These are phyloP conservation scores for Blastocystis hominis DNA, from an alignment of 352 stramenopile genomes.

Conservation along the genomic window DNA sequence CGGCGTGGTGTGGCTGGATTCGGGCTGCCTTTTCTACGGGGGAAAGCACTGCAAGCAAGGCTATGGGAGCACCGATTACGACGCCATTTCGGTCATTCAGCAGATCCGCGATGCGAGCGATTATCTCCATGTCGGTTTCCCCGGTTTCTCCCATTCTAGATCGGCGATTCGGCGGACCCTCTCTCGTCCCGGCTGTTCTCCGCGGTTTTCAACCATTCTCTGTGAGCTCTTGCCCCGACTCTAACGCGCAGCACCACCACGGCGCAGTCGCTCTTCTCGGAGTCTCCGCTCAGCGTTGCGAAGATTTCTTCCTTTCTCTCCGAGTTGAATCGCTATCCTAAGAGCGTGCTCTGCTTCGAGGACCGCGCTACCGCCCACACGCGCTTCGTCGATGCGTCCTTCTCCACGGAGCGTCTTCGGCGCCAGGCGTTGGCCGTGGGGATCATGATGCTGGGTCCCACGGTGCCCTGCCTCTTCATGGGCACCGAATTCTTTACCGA, in stretches of 20 bases:
- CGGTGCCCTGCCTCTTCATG: slow-evolving; percentile 30
- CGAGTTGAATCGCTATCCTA: background rate
- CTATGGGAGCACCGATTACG: background rate
- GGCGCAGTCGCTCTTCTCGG: background rate
- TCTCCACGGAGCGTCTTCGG: background rate
- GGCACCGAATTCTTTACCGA: slow-evolving; percentile 41
- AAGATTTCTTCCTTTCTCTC: background rate
- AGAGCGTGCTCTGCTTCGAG: slow-evolving; percentile 5
- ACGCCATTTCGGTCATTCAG: background rate
- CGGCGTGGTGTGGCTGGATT: slow-evolving; percentile 11
- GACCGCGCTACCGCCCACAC: background rate
- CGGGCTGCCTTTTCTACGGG: background rate
- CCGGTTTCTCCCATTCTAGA: background rate
- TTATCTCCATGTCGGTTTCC: background rate
- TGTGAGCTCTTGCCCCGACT: background rate
- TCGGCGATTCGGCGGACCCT: background rate
- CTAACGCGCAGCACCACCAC: background rate
- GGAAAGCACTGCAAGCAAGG: background rate
- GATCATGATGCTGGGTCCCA: background rate
- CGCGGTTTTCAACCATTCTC: background rate
- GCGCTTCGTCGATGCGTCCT: background rate
- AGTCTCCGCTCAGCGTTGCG: background rate
- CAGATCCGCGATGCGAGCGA: background rate
- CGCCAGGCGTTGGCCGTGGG: background rate
- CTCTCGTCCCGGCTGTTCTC: background rate